These are phyloP conservation scores for Tremella mesenterica DNA, from an alignment of 768 basidiomycete species.

Conservation along the genomic window DNA sequence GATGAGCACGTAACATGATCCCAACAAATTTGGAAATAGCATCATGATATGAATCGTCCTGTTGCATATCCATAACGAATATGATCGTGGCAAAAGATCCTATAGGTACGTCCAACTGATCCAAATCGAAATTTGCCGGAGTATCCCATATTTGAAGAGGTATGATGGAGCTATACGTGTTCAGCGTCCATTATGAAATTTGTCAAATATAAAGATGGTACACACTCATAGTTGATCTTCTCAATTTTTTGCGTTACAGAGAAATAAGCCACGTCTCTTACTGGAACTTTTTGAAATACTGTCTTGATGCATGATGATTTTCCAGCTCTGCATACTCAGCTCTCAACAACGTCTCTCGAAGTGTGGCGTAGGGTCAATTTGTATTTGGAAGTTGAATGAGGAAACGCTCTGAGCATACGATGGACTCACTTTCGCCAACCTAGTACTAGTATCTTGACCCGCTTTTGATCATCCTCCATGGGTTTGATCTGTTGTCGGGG, in stretches of 20 bases:
- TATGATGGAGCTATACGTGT: constrained; percentile 62
- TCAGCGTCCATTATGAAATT: background rate
- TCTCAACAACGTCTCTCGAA: background rate
- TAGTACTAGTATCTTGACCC: constrained; percentile 37
- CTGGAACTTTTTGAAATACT: constrained; percentile 72
- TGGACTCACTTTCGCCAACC: constrained; percentile 39
- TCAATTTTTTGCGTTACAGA: constrained; percentile 73
- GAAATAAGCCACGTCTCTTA: constrained; percentile 81
- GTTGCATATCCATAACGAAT: constrained; percentile 87
- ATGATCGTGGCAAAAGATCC: constrained; percentile 74
- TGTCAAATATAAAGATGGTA: background rate
- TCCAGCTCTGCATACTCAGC: constrained; percentile 57
- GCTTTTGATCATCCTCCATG: constrained; percentile 13
- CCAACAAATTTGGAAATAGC: constrained; percentile 73
- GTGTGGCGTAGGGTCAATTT: background rate
- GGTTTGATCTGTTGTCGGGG: constrained; percentile 4
- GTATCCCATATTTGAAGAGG: constrained; percentile 94
- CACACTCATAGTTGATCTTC: constrained; percentile 74
- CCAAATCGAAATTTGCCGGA: constrained; percentile 72
- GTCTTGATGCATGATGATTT: constrained; percentile 88
- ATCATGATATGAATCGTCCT: constrained; percentile 62
- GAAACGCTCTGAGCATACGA: background rate
- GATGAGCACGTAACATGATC: constrained; percentile 67
- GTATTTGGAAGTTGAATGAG: background rate
- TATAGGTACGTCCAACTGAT: constrained; percentile 61